A percentile compares a stretch with the other conserved stretches of the same genome.
Evolutionary conservation across 805 yeast species (phyloP).

Genomic region (Yarrowia divulgata): DNA sequence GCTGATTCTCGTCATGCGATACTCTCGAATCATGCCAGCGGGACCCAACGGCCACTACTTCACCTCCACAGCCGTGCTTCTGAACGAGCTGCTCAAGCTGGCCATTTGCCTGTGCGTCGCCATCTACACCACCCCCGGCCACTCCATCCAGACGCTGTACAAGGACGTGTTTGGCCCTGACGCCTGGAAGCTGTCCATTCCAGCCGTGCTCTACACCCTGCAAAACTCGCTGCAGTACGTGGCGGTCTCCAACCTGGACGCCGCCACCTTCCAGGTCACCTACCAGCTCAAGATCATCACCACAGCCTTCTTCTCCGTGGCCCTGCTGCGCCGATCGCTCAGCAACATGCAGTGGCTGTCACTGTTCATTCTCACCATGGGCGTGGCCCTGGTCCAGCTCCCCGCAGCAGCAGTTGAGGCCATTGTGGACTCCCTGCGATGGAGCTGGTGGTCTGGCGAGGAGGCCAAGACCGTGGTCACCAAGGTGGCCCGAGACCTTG

Average conservation of each 20-base stretch:
- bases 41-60: conserved; percentile 49
- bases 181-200: conserved; percentile 54
- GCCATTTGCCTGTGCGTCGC: conserved; percentile 48
- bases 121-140: conserved; percentile 44
- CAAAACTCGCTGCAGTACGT: conserved; percentile 54
- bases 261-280: conserved; percentile 55
- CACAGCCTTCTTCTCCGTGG: conserved; percentile 54
- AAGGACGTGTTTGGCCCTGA: conserved; percentile 51
- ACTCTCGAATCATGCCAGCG: conserved; percentile 53
- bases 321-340: conserved; percentile 50
- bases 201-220: conserved; percentile 54
- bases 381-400: conserved; percentile 54
- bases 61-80: conserved; percentile 54
- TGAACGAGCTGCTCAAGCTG: conserved; percentile 53
- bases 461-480: conserved; percentile 26
- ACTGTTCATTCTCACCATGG: conserved; percentile 51
- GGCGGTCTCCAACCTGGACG: conserved; percentile 54
- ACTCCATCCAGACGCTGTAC: conserved; percentile 36
- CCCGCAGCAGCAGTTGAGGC: conserved; percentile 47
- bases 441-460: conserved; percentile 40
- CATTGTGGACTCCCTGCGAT: conserved; percentile 39
- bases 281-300: conserved; percentile 56
- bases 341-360: conserved; percentile 51
- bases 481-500: conserved; percentile 33
- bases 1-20: conserved; percentile 54